Base-by-base conservation (phyloP, 73 alveolate genomes). In the Blepharisma stoltei region DNA sequence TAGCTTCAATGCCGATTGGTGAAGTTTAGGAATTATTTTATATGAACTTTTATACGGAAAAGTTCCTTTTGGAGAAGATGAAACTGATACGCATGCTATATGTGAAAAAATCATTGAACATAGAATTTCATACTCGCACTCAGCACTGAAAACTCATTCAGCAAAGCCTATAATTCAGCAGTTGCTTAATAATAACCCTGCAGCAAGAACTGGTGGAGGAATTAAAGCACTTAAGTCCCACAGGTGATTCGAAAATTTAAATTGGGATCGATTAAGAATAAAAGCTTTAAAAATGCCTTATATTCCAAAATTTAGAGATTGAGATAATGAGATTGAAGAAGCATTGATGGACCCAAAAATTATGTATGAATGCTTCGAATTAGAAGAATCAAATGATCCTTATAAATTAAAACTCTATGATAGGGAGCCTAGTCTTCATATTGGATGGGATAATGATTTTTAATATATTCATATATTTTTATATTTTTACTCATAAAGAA, bases 31-130 rank as follows among this genome's bases (percentile, higher is more conserved):
- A 38, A 43, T 69, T n/a, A 69, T 69, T 11, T 9, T 69, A 18
- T 43, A 69, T 5, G 79, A 69, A 69, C 11, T 69, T 4, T 11
- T 69, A 11, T 69, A 9, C 38, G 79, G 79, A 20, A 8, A 46
- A 18, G 79, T 69, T 20, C 79, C 79, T 38, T 69, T 69, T 69
- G 79, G 79, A n/a, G 69, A 80, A 84, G 94, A 71, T 43, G 90
- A 86, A 9, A 80, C n/a, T 8, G 94, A 87, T 66, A 91, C 94
- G 0, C 67, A 77, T 11, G 76, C 55, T 43, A 82, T 87, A 6
- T 87, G 83, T 54, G 87, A 87, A 55, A 77, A 75, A 41, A 87
- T 87, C 6, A 41, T 75, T 4, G 84, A 76, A 7, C 53, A 79
- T 20, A 54, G 46, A 20, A 60, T 87, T 7, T 54, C 77, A 48